Base-by-base conservation (phyloP, 1,284 basidiomycete genomes). In the Lignosus rhinocerotis region DNA sequence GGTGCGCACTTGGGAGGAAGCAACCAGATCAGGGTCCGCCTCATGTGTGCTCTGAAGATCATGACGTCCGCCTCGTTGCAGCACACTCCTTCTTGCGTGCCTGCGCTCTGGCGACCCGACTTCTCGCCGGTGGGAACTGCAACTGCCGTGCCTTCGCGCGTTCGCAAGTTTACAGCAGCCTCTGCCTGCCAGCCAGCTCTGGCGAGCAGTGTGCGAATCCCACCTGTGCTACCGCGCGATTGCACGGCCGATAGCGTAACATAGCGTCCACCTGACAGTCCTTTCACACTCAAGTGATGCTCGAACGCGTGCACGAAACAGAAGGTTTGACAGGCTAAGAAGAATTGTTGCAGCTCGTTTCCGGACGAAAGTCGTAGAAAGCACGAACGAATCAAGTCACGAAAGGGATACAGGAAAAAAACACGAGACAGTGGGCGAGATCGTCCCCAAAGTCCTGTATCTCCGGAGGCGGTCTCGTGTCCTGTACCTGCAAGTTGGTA, bases 91-190 rank as follows among this genome's bases (percentile, higher is more conserved):
- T 42, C 44, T 41, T 50, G 41, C 19, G 53, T 25, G 48, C 53
- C 39, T 43, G 36, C 25, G 10, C 56, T 50, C 38, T 38, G 31
- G 14, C 5, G 36, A 12, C 19, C 50, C 53, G 53, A 61, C 51
- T 50, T 60, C 51, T 46, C 41, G 51, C 61, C 58, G 61, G 56
- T 58, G 53, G 48, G 56, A 56, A 54, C 31, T 33, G 53, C 42
- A 47, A 17, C 17, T 30, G 30, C 42, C 39, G 9, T 30, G 44
- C 43, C 39, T 47, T 51, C 55, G 44, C 7, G 12, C 25, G 31
- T 53, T 60, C 54, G 39, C 45, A n/a, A n/a, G n/a, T n/a, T n/a
- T n/a, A n/a, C n/a, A 49, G 14, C 53, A 39, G 21, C 14, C 25
- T 17, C 46, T 46, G 45, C 31, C 11, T 38, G 30, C 14, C 48